Evolutionary conservation across 306 rosid species (phyloP).

Genomic region (Crataegus laevigata): DNA sequence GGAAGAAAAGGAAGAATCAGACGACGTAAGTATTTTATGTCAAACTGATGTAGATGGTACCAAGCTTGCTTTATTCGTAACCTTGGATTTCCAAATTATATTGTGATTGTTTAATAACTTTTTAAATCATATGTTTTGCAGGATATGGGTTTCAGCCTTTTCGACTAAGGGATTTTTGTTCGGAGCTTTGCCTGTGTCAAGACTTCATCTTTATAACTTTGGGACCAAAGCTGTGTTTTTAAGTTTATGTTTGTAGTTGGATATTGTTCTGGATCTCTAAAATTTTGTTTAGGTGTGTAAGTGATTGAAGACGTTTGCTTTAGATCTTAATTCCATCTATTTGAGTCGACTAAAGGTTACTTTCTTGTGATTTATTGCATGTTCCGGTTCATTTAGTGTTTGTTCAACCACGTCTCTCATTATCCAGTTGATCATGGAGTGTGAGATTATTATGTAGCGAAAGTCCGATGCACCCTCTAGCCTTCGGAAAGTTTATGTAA

Average conservation of each 20-base stretch:
- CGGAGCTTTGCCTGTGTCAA: background rate
- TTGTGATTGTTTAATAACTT: background rate
- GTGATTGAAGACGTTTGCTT: background rate
- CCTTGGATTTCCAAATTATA: background rate
- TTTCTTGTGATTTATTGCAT: too few species aligned
- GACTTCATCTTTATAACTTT: background rate
- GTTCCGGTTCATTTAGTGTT: too few species aligned
- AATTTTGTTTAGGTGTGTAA: background rate
- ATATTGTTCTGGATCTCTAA: background rate
- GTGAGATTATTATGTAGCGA: too few species aligned
- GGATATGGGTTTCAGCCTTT: slow-evolving; percentile 78
- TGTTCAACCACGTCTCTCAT: too few species aligned
- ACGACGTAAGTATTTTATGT: slow-evolving; percentile 44
- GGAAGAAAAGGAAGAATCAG: slow-evolving; percentile 71
- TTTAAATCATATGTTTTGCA: slow-evolving; percentile 14
- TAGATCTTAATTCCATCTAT: background rate
- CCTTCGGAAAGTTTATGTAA: too few species aligned
- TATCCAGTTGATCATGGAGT: too few species aligned
- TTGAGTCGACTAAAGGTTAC: background rate
- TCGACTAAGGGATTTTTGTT: slow-evolving; percentile 28
- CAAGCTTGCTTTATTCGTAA: background rate
- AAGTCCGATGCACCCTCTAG: too few species aligned
- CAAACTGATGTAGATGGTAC: slow-evolving; percentile 1
- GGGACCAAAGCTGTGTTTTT: background rate
- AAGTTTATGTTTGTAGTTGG: background rate